Conservation (phyloP, 2,329 filamentous ascomycete genomes). For the Cladobotryum protrusum region DNA sequence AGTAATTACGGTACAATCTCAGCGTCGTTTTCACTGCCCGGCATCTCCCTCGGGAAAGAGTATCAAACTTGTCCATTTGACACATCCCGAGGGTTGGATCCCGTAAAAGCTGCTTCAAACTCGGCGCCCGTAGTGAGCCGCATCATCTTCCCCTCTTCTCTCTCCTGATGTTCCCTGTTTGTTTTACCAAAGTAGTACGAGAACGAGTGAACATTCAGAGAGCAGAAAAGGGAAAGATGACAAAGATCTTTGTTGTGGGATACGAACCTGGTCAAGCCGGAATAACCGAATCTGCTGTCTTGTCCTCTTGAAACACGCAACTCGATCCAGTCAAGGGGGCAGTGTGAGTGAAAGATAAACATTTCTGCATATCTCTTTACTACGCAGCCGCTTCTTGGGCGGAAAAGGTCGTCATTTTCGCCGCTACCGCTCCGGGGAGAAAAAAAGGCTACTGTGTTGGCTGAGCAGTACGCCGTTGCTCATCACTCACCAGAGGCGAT, state of each 20-base stretch:
- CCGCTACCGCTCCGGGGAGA: conserved; percentile 55
- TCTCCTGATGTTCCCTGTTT: neutral
- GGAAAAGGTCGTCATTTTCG: neutral
- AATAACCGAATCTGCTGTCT: neutral
- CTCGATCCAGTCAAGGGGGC: neutral
- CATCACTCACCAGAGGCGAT: conserved; percentile 80
- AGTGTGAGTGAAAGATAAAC: neutral
- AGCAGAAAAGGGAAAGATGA: conserved; percentile 21
- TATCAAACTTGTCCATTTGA: neutral
- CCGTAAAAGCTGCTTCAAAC: conserved; percentile 38
- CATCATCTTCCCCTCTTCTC: conserved; percentile 32
- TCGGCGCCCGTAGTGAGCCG: conserved; percentile 85
- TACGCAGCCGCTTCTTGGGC: neutral
- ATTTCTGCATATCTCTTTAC: neutral
- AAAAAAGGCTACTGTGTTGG: conserved; percentile 1
- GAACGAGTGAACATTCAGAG: conserved; percentile 13
- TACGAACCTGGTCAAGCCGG: conserved; percentile 10
- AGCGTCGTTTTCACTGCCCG: conserved; percentile 57
- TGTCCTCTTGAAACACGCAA: conserved; percentile 13
- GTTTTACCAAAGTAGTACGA: conserved; percentile 1
- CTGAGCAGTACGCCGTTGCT: conserved; percentile 3
- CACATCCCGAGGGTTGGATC: conserved; percentile 46
- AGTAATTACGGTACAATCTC: conserved; percentile 95
- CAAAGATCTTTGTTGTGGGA: conserved; percentile 9
- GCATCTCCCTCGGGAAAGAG: conserved; percentile 31